A percentile compares a stretch with the other conserved stretches of the same genome.
These are phyloP conservation scores for Saitozyma podzolica DNA, from an alignment of 768 basidiomycete species.

Conservation along the genomic window DNA sequence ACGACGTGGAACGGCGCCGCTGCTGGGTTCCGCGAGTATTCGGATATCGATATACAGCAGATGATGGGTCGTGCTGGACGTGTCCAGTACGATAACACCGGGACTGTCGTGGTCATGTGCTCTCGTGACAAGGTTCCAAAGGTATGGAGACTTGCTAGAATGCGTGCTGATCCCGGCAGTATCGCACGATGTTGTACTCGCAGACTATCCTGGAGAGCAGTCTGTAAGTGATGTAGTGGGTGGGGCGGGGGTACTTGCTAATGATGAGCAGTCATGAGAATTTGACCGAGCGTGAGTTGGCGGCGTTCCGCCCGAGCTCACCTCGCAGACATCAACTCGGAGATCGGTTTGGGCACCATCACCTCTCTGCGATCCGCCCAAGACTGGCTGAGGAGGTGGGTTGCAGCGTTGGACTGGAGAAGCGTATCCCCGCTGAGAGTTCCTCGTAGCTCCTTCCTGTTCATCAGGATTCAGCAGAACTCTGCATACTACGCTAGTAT, in stretches of 20 bases:
- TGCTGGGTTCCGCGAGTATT: conserved; percentile 70
- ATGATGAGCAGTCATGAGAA: conserved; percentile 65
- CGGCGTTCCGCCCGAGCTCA: conserved; percentile 1
- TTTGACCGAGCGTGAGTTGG: conserved; percentile 65
- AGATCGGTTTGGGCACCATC: conserved; percentile 85
- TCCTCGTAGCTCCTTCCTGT: conserved; percentile 71
- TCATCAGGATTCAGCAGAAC: conserved; percentile 79
- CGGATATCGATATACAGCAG: conserved; percentile 82
- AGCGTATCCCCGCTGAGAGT: conserved; percentile 25
- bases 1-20: conserved; percentile 67
- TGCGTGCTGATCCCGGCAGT: conserved; percentile 15
- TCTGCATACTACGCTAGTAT: conserved; percentile 71
- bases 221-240: conserved; percentile 27
- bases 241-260: not conserved
- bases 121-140: conserved; percentile 30
- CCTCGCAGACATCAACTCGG: conserved; percentile 72
- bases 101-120: conserved; percentile 44
- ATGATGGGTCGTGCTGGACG: conserved; percentile 97
- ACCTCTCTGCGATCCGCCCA: conserved; percentile 68
- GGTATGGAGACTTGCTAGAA: conserved; percentile 11
- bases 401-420: not conserved
- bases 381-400: conserved; percentile 61
- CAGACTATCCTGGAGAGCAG: conserved; percentile 69
- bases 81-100: conserved; percentile 76
- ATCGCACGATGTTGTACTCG: conserved; percentile 31